Conservation (phyloP, 192 early-diverging fungal genomes). For the Phycomyces nitens region DNA sequence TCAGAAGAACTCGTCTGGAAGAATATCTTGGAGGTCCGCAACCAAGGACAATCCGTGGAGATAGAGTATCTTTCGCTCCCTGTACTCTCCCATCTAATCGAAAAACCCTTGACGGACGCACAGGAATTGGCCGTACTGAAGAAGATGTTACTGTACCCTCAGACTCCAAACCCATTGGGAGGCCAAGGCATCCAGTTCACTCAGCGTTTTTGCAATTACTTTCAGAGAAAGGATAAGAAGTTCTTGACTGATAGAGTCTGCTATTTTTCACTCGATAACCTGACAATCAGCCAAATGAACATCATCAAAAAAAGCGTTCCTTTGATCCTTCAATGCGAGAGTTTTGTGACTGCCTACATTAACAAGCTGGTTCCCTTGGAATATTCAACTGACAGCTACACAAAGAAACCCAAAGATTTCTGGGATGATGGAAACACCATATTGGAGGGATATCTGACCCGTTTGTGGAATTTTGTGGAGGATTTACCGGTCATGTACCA, state of each 20-base stretch:
- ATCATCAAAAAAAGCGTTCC: slow-evolving; percentile 10
- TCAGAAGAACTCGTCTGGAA: slow-evolving; percentile 2
- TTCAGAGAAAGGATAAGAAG: neutral
- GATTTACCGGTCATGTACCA: slow-evolving; percentile 7
- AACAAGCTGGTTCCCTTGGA: slow-evolving; percentile 4
- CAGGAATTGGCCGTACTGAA: neutral
- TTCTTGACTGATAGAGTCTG: neutral
- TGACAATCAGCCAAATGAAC: slow-evolving; percentile 17
- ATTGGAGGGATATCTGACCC: slow-evolving; percentile 1
- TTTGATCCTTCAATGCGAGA: neutral
- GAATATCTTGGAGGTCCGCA: neutral
- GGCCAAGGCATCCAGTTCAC: neutral
- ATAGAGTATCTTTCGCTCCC: too few relatives aligned
- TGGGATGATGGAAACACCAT: slow-evolving; percentile 10
- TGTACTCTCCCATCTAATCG: neutral
- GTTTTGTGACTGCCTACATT: slow-evolving; percentile 11
- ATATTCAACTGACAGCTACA: neutral
- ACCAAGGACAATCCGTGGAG: too few relatives aligned
- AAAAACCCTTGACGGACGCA: neutral
- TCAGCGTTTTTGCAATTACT: neutral
- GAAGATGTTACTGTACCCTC: neutral
- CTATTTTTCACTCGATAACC: neutral
- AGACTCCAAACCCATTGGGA: neutral
- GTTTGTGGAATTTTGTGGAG: neutral
- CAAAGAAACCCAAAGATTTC: neutral